Percentiles rank a stretch among this genome's conserved stretches.
phyloP scores from a whole-genome alignment of 1,284 basidiomycete species.

The Austroboletus rostrupii region DNA sequence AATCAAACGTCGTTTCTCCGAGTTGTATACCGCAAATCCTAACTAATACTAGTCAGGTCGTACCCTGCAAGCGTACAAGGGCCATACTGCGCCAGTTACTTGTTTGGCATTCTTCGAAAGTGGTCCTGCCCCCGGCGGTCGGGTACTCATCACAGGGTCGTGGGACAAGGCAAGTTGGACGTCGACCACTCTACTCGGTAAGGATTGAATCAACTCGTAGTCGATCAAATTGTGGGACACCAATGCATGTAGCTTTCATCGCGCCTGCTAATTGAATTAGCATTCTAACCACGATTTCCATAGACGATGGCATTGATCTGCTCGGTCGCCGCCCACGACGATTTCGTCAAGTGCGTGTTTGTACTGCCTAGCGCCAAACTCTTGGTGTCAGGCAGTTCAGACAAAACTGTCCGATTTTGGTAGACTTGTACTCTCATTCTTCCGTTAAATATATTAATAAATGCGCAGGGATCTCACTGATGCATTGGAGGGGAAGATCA shows the following conservation, averaged over 20 bases:
- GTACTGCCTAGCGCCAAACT: slow-evolving; percentile 63
- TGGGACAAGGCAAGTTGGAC: slow-evolving; percentile 75
- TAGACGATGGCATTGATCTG: slow-evolving; percentile 71
- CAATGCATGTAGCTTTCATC: slow-evolving; percentile 42
- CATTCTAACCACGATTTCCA: slow-evolving; percentile 4
- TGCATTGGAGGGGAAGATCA: slow-evolving; percentile 40
- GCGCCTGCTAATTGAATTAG: not conserved
- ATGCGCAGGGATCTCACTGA: slow-evolving; percentile 56
- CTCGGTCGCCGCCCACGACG: slow-evolving; percentile 73
- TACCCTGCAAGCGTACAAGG: slow-evolving; percentile 69
- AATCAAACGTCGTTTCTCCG: not conserved
- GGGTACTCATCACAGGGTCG: slow-evolving; percentile 75
- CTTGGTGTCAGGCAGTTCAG: slow-evolving; percentile 85
- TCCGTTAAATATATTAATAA: not conserved
- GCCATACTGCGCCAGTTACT: slow-evolving; percentile 86
- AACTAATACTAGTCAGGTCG: slow-evolving; percentile 62
- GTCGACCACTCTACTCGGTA: not conserved
- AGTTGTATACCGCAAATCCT: slow-evolving; percentile 10
- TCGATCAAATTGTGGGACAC: slow-evolving; percentile 82
- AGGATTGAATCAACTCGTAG: slow-evolving; percentile 34
- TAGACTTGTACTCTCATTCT: slow-evolving; percentile 29
- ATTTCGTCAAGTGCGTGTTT: slow-evolving; percentile 83
- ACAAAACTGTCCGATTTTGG: slow-evolving; percentile 89
- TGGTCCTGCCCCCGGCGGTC: slow-evolving; percentile 32
- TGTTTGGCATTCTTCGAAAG: slow-evolving; percentile 63